Evolutionary conservation across 225 moss, liverwort and hornwort genomes (phyloP).

Genomic region (Sphagnum tenellum): DNA sequence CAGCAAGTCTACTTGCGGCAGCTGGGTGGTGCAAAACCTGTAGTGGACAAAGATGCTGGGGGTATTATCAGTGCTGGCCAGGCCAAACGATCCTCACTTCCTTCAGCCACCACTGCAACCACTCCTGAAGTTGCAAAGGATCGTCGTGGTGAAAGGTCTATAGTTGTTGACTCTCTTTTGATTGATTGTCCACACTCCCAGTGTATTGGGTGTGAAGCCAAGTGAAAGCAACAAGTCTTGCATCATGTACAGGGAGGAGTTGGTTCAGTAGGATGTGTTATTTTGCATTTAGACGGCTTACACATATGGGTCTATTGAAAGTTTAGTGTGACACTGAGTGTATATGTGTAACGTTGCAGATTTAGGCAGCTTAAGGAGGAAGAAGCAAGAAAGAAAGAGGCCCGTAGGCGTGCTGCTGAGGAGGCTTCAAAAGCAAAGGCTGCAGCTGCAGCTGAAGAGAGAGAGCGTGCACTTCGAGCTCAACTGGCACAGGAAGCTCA

Average conservation of each 20-base stretch:
- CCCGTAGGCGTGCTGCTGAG: conserved; percentile 46
- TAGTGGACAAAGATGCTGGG: conserved; percentile 53
- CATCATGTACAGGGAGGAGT: too few species aligned
- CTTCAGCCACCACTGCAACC: conserved; percentile 13
- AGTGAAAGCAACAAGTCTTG: too few species aligned
- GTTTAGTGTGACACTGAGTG: too few species aligned
- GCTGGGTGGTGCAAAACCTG: conserved; percentile 35
- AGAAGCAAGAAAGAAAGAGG: conserved; percentile 49
- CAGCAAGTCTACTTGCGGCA: conserved; percentile 91
- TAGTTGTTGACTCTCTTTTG: not conserved
- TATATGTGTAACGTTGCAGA: conserved; percentile 7
- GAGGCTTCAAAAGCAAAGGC: conserved; percentile 36
- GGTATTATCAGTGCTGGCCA: conserved; percentile 86
- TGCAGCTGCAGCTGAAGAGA: conserved; percentile 41
- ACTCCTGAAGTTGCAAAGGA: conserved; percentile 26
- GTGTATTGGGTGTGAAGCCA: too few species aligned
- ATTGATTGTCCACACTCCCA: too few species aligned
- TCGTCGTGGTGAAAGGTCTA: conserved; percentile 57
- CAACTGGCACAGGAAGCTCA: conserved; percentile 37
- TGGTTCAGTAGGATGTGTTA: too few species aligned
- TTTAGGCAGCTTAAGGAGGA: conserved; percentile 47
- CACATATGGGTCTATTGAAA: too few species aligned
- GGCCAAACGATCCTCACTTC: conserved; percentile 61
- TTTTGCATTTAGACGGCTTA: too few species aligned
- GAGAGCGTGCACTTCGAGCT: conserved; percentile 33